A percentile compares a stretch with the other conserved stretches of the same genome.
phyloP scores from a whole-genome alignment of 495 filamentous ascomycete genomes.

The Hypoxylon fragiforme region DNA sequence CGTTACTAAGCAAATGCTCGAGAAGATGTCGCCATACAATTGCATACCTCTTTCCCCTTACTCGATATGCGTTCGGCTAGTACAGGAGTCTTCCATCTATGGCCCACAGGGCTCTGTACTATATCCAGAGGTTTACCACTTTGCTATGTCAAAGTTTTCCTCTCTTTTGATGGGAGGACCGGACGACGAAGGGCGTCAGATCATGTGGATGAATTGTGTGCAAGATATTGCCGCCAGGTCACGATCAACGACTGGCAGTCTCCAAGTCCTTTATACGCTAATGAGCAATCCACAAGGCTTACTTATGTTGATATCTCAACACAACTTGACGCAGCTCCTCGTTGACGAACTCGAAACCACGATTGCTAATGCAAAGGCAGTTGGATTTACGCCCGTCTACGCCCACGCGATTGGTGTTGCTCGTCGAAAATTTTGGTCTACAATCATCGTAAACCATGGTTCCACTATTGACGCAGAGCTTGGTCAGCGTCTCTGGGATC shows the following conservation, averaged over 20 bases:
- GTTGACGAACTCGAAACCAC: conserved; percentile 55
- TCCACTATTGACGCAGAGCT: conserved; percentile 63
- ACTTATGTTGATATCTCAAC: conserved; percentile 42
- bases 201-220: conserved; percentile 49
- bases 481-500: conserved; percentile 65
- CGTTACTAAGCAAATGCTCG: conserved; percentile 40
- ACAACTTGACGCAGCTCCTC: conserved; percentile 50
- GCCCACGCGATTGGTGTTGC: conserved; percentile 46
- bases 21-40: conserved; percentile 15
- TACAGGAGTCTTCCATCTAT: conserved; percentile 63
- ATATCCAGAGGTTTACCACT: conserved; percentile 56
- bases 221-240: conserved; percentile 50
- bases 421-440: conserved; percentile 60
- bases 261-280: conserved; percentile 68
- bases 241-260: conserved; percentile 62
- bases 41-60: conserved; percentile 45
- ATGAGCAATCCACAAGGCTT: conserved; percentile 38
- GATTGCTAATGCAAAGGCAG: conserved; percentile 37
- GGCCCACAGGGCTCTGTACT: conserved; percentile 45
- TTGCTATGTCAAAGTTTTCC: conserved; percentile 59
- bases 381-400: conserved; percentile 45
- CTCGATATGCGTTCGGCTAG: conserved; percentile 64
- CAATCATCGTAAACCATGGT: conserved; percentile 61
- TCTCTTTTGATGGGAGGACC: conserved; percentile 48
- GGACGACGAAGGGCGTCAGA: conserved; percentile 41